phyloP scores from a whole-genome alignment of 257 asterid species.

The Solanum tarapatanum region DNA sequence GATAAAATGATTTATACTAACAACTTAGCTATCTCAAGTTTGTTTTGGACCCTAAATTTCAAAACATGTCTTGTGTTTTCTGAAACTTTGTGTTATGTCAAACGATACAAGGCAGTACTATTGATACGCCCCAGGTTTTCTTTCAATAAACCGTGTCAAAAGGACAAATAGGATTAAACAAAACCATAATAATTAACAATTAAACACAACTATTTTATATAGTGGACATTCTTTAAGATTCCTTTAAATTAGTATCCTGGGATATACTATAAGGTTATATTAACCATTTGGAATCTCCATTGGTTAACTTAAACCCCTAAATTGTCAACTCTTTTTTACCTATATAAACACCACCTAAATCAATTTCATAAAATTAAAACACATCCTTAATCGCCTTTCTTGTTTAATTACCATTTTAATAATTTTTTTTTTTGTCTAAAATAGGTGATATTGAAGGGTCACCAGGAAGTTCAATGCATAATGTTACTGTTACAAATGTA shows the following conservation, averaged over 20 bases:
- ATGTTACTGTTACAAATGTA: slow-evolving; percentile 26
- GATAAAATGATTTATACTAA: not conserved
- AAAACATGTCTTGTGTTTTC: too few species aligned
- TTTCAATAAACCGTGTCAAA: not conserved
- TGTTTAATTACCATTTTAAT: not conserved
- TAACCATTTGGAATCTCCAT: slow-evolving; percentile 8
- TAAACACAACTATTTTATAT: not conserved
- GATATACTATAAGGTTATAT: slow-evolving; percentile 13
- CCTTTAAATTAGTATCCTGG: slow-evolving; percentile 9
- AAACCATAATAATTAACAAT: not conserved
- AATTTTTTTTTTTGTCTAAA: not conserved
- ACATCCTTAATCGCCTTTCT: not conserved
- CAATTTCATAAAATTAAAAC: not conserved
- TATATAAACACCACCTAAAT: slow-evolving; percentile 3
- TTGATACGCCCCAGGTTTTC: not conserved
- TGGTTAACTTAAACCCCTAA: not conserved
- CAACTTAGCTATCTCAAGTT: not conserved
- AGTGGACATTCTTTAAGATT: not conserved
- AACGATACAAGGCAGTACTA: too few species aligned
- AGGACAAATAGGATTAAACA: not conserved
- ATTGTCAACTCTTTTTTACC: slow-evolving; percentile 19
- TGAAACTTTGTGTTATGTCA: not conserved
- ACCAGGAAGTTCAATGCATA: slow-evolving; percentile 49
- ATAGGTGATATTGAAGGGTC: slow-evolving; percentile 9
- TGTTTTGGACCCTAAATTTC: not conserved